Evolutionary conservation across 192 early-diverging fungal genomes (phyloP).

Genomic region (Coemansia sp.): DNA sequence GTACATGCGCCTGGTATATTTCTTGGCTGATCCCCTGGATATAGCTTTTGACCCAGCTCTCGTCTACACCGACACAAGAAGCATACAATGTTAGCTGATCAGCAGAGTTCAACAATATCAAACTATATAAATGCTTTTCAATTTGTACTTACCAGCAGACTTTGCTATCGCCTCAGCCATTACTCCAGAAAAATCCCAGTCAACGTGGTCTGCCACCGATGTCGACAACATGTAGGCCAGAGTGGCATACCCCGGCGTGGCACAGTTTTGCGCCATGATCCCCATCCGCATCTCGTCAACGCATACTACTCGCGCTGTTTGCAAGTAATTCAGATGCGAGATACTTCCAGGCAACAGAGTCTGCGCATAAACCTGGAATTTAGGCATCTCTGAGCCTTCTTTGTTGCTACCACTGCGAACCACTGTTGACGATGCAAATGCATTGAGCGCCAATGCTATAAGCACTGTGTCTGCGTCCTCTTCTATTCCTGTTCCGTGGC

Average conservation of each 20-base stretch:
- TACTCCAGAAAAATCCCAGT: constrained; percentile 31
- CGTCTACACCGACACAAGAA: constrained; percentile 17
- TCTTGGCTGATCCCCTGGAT: constrained; percentile 49
- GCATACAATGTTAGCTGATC: background rate
- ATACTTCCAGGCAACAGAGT: constrained; percentile 39
- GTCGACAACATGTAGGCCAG: constrained; percentile 46
- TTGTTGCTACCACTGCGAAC: background rate
- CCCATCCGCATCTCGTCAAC: constrained; percentile 53
- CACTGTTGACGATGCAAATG: constrained; percentile 11
- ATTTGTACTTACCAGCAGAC: constrained; percentile 26
- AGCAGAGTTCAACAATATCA: background rate
- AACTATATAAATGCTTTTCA: background rate
- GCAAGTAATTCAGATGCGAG: constrained; percentile 34
- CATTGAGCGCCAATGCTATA: constrained; percentile 35
- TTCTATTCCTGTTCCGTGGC: constrained; percentile 18
- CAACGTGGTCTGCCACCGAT: constrained; percentile 23
- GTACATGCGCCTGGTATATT: constrained; percentile 49
- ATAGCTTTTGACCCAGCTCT: constrained; percentile 45
- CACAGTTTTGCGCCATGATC: constrained; percentile 51
- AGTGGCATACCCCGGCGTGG: constrained; percentile 42
- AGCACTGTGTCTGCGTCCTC: constrained; percentile 48
- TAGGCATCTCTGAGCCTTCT: background rate
- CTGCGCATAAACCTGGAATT: constrained; percentile 44
- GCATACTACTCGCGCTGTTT: constrained; percentile 31
- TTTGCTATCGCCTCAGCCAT: constrained; percentile 25